Evolutionary conservation across 371 early-diverging fungal species (phyloP).

Genomic region (Apophysomyces elegans): DNA sequence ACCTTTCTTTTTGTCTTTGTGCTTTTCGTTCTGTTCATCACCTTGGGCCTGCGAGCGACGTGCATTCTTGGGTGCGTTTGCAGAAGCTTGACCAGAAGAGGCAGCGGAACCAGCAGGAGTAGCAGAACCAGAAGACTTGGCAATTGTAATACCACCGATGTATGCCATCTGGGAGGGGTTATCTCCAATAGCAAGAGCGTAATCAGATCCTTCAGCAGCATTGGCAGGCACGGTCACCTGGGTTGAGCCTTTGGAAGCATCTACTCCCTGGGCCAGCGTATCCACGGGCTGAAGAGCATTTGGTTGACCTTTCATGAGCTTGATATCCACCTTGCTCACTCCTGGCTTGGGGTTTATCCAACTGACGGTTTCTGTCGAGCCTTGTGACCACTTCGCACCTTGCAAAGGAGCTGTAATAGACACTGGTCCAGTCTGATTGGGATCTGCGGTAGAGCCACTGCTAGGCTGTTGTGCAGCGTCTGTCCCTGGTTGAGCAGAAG

Average conservation of each 20-base stretch:
- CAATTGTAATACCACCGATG: constrained; percentile 40
- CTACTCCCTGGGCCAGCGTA: constrained; percentile 35
- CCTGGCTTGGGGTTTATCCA: constrained; percentile 46
- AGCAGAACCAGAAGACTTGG: constrained; percentile 7
- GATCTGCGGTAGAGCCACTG: neutral
- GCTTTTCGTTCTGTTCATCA: neutral
- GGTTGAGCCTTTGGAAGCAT: constrained; percentile 38
- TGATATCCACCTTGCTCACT: constrained; percentile 34
- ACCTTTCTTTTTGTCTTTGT: neutral
- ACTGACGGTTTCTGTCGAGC: constrained; percentile 36
- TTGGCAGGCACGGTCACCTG: constrained; percentile 43
- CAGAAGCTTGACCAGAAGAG: neutral
- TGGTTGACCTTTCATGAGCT: constrained; percentile 50
- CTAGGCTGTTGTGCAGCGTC: no score
- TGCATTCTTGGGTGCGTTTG: neutral
- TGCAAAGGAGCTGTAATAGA: constrained; percentile 41
- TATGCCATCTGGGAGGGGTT: constrained; percentile 42
- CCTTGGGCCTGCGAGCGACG: neutral
- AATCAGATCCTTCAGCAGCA: constrained; percentile 39
- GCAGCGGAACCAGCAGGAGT: neutral
- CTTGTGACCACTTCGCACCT: constrained; percentile 46
- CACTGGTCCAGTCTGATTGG: constrained; percentile 30
- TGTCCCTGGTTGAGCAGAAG: neutral
- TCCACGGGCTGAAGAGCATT: constrained; percentile 44
- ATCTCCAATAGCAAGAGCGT: constrained; percentile 44